phyloP scores from a whole-genome alignment of 345 rosid genomes.

The Combretum micranthum region DNA sequence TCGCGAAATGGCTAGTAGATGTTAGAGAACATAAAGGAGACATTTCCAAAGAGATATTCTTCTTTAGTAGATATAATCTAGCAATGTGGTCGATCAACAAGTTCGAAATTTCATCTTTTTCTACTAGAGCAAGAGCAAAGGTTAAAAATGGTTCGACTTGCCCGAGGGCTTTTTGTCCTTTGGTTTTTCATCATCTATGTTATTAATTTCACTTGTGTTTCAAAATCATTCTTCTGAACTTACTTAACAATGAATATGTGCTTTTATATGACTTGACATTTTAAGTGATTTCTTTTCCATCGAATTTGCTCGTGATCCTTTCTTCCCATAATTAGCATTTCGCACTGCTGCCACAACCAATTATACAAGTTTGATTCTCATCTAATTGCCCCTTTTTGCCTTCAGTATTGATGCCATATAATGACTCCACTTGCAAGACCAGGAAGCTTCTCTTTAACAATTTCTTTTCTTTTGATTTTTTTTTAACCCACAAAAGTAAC shows the following conservation, averaged over 20 bases:
- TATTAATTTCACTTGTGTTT: constrained; percentile 11
- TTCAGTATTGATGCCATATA: no score
- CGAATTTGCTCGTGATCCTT: no score
- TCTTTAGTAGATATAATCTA: constrained; percentile 3
- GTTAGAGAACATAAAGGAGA: neutral
- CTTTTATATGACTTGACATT: neutral
- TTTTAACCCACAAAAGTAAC: no score
- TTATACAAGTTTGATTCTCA: no score
- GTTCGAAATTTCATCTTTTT: neutral
- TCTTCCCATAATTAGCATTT: no score
- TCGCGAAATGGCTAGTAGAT: constrained; percentile 2
- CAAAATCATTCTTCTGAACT: neutral
- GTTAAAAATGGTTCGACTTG: no score
- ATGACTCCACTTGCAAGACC: no score
- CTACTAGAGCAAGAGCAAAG: constrained; percentile 1
- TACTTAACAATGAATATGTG: constrained; percentile 1
- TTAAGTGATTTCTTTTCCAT: no score
- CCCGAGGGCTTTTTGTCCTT: neutral
- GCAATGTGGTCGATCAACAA: neutral
- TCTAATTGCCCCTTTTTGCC: no score
- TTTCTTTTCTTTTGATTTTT: no score
- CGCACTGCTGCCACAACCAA: no score
- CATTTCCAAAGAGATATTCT: neutral
- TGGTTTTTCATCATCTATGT: neutral
- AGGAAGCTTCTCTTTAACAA: no score